phyloP scores from a whole-genome alignment of 352 stramenopile species.

The Pythium pectinolyticum region DNA sequence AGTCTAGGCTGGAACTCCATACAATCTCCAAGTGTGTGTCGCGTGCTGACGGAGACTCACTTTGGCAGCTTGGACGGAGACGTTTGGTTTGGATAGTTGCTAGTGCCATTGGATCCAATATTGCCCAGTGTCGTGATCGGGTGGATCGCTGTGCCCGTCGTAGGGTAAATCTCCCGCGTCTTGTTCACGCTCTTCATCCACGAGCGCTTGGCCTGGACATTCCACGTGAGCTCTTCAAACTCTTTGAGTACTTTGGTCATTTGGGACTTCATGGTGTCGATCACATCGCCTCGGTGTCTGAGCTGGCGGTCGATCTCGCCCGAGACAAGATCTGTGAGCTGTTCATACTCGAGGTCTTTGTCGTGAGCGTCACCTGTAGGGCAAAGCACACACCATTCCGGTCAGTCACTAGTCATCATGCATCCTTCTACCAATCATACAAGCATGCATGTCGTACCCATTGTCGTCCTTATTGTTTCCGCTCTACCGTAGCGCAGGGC shows the following conservation, averaged over 20 bases:
- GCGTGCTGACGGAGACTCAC: no score
- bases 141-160: constrained; percentile 27
- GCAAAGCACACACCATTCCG: not conserved
- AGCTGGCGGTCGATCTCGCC: constrained; percentile 65
- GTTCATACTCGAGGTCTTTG: constrained; percentile 36
- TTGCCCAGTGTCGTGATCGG: constrained; percentile 36
- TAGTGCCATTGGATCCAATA: no score
- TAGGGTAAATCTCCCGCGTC: constrained; percentile 35
- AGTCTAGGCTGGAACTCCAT: no score
- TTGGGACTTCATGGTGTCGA: constrained; percentile 65
- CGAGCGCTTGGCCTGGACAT: constrained; percentile 54
- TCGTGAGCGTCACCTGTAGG: constrained; percentile 23
- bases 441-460: not conserved
- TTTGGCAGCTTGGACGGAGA: constrained; percentile 46
- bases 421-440: not conserved
- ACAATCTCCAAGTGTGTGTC: no score
- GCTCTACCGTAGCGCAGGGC: not conserved
- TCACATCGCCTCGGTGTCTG: constrained; percentile 41
- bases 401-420: not conserved
- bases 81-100: not conserved
- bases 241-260: constrained; percentile 68
- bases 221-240: constrained; percentile 65
- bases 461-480: not conserved
- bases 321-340: constrained; percentile 63
- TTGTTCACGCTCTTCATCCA: constrained; percentile 69